Base-by-base conservation (phyloP, 2,329 filamentous ascomycete genomes). In the Fusarium guadeloupense region DNA sequence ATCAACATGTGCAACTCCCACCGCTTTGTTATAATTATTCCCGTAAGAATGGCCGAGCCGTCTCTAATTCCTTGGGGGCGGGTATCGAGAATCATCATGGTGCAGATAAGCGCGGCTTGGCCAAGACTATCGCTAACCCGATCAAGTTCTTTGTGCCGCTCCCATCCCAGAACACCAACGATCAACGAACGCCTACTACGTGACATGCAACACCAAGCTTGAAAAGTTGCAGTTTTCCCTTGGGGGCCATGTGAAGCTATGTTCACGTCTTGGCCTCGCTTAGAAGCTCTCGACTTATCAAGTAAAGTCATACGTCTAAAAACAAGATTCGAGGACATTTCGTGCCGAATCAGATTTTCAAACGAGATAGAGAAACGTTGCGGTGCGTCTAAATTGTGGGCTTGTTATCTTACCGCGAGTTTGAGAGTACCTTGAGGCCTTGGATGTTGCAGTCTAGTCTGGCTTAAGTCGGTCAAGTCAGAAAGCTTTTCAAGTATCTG, bases 101-200 rank as follows among this genome's bases (percentile, higher is more conserved):
- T 50, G 52, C 37, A 57, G 52, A 41, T 50, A 53, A 54, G 48
- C 6, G 52, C 7, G 26, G n/a, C 33, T 26, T 37, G 49, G 51
- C 51, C 28, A 52, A 43, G 51, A 12, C 38, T 2, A 1, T 13
- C 16, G 9, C 52, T 57, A 57, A 57, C 54, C 57, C 9, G 1
- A 57, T 50, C 28, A 38, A 43, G 54, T 30, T 14, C 10, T 33
- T 42, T 57, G 54, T 33, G 19, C 31, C 52, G 54, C 54, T 57
- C 20, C 52, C 31, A 57, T 34, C 20, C 54, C 33, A 35, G 34
- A 13, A 8, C 10, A 20, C 13, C 9, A n/a, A 35, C 10, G 34
- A 20, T 38, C 30, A 9, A 41, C 31, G 41, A 50, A 37, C 43
- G 10, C 42, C 21, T 35, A 17, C 28, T 48, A 33, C 25, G 45